Conservation (phyloP, 2,329 filamentous ascomycete genomes). For the Tolypocladium tropicale region DNA sequence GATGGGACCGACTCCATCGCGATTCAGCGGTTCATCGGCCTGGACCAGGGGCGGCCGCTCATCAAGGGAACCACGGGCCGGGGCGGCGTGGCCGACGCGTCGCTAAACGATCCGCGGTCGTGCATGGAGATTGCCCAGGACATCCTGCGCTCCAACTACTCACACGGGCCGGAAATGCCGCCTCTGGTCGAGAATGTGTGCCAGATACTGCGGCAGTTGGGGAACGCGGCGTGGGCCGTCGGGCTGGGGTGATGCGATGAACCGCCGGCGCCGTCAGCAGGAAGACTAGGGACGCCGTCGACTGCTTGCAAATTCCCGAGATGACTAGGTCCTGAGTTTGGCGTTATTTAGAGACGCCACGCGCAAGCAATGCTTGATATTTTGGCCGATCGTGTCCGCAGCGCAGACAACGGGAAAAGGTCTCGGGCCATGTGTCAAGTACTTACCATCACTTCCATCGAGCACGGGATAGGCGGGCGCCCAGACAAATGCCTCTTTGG, state of each 20-base stretch:
- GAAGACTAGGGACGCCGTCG: background rate
- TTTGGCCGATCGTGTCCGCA: background rate
- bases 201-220: constrained; percentile 51
- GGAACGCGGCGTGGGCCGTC: constrained; percentile 35
- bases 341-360: background rate
- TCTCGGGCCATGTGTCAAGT: no score
- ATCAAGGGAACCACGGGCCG: constrained; percentile 27
- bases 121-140: constrained; percentile 50
- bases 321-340: background rate
- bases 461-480: background rate
- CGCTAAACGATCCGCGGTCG: constrained; percentile 43
- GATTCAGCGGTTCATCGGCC: constrained; percentile 45
- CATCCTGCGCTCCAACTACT: constrained; percentile 44
- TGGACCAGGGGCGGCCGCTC: constrained; percentile 43
- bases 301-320: no score
- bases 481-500: background rate
- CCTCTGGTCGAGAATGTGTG: constrained; percentile 59
- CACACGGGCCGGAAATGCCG: constrained; percentile 33
- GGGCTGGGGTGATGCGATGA: constrained; percentile 16
- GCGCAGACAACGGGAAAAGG: background rate
- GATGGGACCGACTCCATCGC: constrained; percentile 44
- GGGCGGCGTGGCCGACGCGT: constrained; percentile 22
- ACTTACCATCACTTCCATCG: no score
- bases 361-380: background rate
- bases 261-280: background rate